phyloP scores from a whole-genome alignment of 2,329 filamentous ascomycete species.

The Neoarthrinium moseri region DNA sequence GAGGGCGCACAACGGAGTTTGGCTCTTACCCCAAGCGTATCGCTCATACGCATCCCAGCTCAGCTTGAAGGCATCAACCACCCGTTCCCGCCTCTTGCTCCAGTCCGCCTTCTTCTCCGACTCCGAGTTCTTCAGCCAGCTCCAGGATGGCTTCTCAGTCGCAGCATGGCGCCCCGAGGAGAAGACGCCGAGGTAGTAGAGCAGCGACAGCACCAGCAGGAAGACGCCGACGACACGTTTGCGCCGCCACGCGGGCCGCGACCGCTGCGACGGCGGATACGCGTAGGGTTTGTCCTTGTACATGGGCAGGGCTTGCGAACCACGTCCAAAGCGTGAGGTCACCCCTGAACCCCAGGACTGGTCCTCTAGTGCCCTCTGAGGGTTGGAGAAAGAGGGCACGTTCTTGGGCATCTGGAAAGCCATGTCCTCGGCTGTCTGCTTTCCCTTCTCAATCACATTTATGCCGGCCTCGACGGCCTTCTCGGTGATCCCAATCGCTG shows the following conservation, averaged over 20 bases:
- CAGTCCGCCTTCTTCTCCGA: slow-evolving; percentile 60
- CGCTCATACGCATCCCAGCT: slow-evolving; percentile 93
- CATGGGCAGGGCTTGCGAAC: slow-evolving; percentile 70
- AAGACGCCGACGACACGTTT: slow-evolving; percentile 59
- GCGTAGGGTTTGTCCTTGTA: slow-evolving; percentile 98
- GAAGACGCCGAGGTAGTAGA: slow-evolving; percentile 73
- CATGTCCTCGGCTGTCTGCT: slow-evolving; percentile 48
- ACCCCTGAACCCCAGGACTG: slow-evolving; percentile 54
- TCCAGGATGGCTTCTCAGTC: slow-evolving; percentile 41
- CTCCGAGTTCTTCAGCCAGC: slow-evolving; percentile 52
- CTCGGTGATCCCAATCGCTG: slow-evolving; percentile 42
- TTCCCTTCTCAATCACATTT: slow-evolving; percentile 43
- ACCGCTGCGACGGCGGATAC: slow-evolving; percentile 60
- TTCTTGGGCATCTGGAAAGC: slow-evolving; percentile 67
- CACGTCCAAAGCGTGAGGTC: slow-evolving; percentile 32
- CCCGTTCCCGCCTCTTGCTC: slow-evolving; percentile 72
- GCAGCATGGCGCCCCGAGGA: slow-evolving; percentile 31
- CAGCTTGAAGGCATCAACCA: slow-evolving; percentile 84
- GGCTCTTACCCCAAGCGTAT: slow-evolving; percentile 85
- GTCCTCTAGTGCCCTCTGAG: slow-evolving; percentile 65
- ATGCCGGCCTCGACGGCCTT: slow-evolving; percentile 48
- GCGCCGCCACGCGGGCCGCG: slow-evolving; percentile 59
- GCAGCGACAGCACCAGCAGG: slow-evolving; percentile 50
- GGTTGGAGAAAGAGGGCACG: slow-evolving; percentile 66
- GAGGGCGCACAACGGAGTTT: too few relatives aligned